A percentile compares a stretch with the other conserved stretches of the same genome.
phyloP scores from a whole-genome alignment of 805 yeast species.

The Isabelozyma gotoi region DNA sequence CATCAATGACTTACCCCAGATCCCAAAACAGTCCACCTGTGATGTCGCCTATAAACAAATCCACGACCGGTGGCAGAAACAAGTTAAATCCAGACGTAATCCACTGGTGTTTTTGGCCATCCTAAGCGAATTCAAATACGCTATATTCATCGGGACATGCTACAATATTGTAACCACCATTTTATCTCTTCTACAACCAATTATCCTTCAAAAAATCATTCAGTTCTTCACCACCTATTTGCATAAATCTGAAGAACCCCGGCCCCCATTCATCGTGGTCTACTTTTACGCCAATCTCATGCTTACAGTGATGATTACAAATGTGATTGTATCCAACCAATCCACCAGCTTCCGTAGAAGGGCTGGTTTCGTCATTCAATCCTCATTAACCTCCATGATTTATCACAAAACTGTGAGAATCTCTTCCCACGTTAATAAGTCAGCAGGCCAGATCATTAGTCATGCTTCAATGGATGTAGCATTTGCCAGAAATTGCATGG shows the following conservation, averaged over 20 bases:
- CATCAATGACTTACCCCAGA: conserved; percentile 9
- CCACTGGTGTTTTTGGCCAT: neutral
- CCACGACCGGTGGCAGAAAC: conserved; percentile 12
- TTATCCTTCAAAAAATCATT: conserved; percentile 9
- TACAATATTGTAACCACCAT: conserved; percentile 8
- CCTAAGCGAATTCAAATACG: neutral
- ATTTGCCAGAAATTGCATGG: conserved; percentile 9
- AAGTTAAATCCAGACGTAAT: neutral
- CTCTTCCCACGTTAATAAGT: conserved; percentile 14
- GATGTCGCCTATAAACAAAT: conserved; percentile 10
- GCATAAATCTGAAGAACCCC: neutral
- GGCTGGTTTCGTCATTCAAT: conserved; percentile 16
- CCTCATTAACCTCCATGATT: conserved; percentile 19
- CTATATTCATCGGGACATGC: neutral
- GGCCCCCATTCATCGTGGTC: conserved; percentile 3
- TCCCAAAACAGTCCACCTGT: conserved; percentile 1
- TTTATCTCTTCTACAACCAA: neutral
- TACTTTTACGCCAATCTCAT: conserved; percentile 9
- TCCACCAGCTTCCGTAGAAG: conserved; percentile 16
- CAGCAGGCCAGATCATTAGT: conserved; percentile 24
- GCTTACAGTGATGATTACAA: conserved; percentile 19
- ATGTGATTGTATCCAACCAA: conserved; percentile 18
- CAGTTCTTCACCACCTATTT: conserved; percentile 6
- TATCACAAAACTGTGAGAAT: conserved; percentile 20
- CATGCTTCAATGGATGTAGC: conserved; percentile 21